phyloP scores from a whole-genome alignment of 345 rosid species.

The Draba incana region DNA sequence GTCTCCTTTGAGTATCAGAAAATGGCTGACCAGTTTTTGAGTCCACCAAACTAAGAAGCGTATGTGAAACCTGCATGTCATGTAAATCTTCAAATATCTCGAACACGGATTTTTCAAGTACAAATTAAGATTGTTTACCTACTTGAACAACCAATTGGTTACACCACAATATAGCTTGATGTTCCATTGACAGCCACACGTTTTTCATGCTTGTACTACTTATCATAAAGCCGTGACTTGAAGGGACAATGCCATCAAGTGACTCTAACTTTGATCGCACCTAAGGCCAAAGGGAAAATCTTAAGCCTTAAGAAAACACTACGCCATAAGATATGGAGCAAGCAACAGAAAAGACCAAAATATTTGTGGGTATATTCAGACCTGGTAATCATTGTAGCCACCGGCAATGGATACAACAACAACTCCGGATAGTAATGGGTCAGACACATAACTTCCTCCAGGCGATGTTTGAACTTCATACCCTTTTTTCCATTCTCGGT shows the following conservation, averaged over 20 bases:
- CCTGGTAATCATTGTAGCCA: conserved; percentile 95
- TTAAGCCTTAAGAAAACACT: conserved; percentile 21
- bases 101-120: conserved; percentile 17
- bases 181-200: conserved; percentile 99
- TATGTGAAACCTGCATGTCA: conserved; percentile 83
- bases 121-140: conserved; percentile 42
- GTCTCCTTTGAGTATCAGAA: conserved; percentile 61
- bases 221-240: conserved; percentile 84
- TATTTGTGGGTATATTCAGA: conserved; percentile 31
- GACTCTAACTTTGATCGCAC: conserved; percentile 82
- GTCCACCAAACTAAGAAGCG: conserved; percentile 92
- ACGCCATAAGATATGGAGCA: conserved; percentile 7
- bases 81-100: conserved; percentile 37
- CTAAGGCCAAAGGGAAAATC: conserved; percentile 47
- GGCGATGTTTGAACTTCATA: conserved; percentile 61
- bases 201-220: conserved; percentile 91
- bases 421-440: conserved; percentile 71
- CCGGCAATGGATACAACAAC: conserved; percentile 87
- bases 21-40: conserved; percentile 72
- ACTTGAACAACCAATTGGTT: conserved; percentile 97
- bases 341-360: conserved; percentile 3
- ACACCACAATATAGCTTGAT: conserved; percentile 98
- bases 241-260: conserved; percentile 93
- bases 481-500: conserved; percentile 85
- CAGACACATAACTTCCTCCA: conserved; percentile 57